Conservation (phyloP, 306 rosid species). For the Clitoria ternatea region DNA sequence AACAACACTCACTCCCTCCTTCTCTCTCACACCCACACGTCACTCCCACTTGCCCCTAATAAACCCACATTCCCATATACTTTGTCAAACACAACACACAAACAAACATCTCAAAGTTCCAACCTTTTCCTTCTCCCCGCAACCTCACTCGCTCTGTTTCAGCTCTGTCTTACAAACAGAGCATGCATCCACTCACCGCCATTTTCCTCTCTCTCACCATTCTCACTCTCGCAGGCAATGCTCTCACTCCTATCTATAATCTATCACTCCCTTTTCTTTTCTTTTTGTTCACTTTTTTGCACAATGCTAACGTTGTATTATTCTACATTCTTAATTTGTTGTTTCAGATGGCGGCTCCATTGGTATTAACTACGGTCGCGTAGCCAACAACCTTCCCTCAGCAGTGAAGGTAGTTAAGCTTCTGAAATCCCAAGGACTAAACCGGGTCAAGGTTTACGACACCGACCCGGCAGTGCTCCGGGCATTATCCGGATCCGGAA, state of each 20-base stretch:
- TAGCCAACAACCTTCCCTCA: slow-evolving; percentile 83
- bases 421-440: slow-evolving; percentile 57
- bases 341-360: slow-evolving; percentile 70
- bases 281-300: background rate
- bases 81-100: background rate
- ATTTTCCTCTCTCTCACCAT: slow-evolving; percentile 28
- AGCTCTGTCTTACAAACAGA: slow-evolving; percentile 18
- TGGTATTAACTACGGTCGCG: slow-evolving; percentile 89
- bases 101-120: background rate
- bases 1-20: background rate
- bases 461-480: slow-evolving; percentile 81
- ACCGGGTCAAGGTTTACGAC: slow-evolving; percentile 78
- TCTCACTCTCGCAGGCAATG: slow-evolving; percentile 43
- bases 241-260: too few relatives aligned
- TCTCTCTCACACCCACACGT: too few relatives aligned
- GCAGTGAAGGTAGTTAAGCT: slow-evolving; percentile 65
- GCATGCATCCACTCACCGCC: slow-evolving; percentile 36
- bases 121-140: background rate
- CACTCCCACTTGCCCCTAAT: slow-evolving; percentile 2
- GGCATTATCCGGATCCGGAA: slow-evolving; percentile 61
- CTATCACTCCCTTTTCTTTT: background rate
- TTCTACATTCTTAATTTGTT: background rate
- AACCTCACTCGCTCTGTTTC: slow-evolving; percentile 26
- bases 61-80: slow-evolving; percentile 1
- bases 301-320: background rate